Evolutionary conservation across 345 rosid genomes (phyloP), one percentile per base, ranked within the genome.

Genomic region (Isatis tinctoria): DNA sequence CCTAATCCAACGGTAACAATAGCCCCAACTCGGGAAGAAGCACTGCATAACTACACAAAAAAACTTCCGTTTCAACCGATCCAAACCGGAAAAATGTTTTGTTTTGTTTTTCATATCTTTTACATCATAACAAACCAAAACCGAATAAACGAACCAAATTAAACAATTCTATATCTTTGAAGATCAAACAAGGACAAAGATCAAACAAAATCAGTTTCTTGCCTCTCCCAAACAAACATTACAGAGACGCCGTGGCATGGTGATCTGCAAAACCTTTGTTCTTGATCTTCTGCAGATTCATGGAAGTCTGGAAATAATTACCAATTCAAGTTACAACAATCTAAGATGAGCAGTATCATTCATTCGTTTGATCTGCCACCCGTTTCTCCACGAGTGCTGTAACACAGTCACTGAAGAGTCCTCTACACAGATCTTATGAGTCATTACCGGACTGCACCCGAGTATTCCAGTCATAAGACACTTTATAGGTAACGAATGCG

Each of bases 391-490:
- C 0, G 97, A 89, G 78, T 91, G 97, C 60, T 85, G 92, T 49
- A 94, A 78, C 67, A 91, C 90, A 0, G 90, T 91, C 67, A 91
- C 98, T 0, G 97, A 91, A 52, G 98, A 94, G 82, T 94, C 97
- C 18, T 89, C 96, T 70, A 91, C 82, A 71, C 92, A 88, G 56
- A 94, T 81, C 81, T 85, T 94, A 60, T 82, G 87, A 5, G 84
- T 81, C 95, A 89, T 83, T 37, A 81, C 69, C 0, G 98, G 83
- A 78, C 94, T 91, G 82, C 97, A 91, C 6, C 89, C 95, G 36
- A 94, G 84, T 71, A 91, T 79, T 60, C 97, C 98, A 0, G 93
- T 89, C 43, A 94, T 62, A 17, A 94, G 93, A 79, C 97, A 94
- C 80, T 83, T 94, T 48, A 94, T 88, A 3, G 96, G 90, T 60